Percentiles rank a stretch among this genome's conserved stretches.
These are phyloP conservation scores for Glycine soja DNA, from an alignment of 306 rosid species.

Conservation along the genomic window DNA sequence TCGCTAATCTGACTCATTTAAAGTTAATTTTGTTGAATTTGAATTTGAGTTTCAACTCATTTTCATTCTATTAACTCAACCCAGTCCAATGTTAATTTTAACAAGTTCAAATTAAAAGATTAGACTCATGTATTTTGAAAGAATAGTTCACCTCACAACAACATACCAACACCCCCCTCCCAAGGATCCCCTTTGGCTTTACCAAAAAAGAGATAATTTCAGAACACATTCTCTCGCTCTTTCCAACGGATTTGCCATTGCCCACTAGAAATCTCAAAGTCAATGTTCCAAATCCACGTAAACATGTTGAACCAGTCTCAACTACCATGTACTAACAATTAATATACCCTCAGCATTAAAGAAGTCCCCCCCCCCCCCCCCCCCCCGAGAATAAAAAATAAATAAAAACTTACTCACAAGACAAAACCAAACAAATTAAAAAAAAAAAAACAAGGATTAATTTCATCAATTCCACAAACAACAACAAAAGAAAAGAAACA, in stretches of 20 bases:
- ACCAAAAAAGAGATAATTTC: neutral
- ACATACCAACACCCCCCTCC: too few species aligned
- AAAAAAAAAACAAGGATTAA: neutral
- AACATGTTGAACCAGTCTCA: constrained; percentile 32
- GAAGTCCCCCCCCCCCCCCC: neutral
- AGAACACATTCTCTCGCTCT: constrained; percentile 20
- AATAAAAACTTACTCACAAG: neutral
- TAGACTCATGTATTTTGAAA: neutral
- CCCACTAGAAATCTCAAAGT: constrained; percentile 28
- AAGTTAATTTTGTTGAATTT: neutral
- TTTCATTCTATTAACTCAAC: too few species aligned
- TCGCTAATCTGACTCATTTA: neutral
- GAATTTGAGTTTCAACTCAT: neutral
- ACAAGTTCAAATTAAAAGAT: neutral
- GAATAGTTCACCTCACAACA: neutral
- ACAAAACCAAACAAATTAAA: neutral
- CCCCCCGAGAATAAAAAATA: neutral
- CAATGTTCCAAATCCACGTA: constrained; percentile 25
- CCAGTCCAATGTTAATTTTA: neutral
- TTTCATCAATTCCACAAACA: constrained; percentile 4
- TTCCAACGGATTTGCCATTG: neutral
- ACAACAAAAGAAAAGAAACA: neutral
- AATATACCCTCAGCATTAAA: neutral
- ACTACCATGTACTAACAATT: constrained; percentile 31
- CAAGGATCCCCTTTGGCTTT: neutral